Percentiles rank a stretch among this genome's conserved stretches.
These are phyloP conservation scores for Aphanomyces stellatus DNA, from an alignment of 352 stramenopile genomes.

Conservation along the genomic window DNA sequence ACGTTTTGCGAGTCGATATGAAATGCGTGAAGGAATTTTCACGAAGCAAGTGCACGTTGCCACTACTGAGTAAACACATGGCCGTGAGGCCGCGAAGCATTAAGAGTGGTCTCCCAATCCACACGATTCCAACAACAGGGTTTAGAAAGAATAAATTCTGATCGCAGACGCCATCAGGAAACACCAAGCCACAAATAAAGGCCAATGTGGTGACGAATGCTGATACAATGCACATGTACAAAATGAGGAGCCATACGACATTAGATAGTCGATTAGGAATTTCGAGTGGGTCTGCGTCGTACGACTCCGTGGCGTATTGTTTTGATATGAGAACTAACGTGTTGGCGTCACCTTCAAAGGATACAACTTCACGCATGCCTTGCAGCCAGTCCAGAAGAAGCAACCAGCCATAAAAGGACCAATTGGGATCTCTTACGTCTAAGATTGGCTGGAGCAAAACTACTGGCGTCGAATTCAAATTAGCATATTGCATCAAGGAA, in stretches of 20 bases:
- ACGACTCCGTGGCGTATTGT: background rate
- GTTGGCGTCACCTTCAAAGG: background rate
- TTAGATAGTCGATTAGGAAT: background rate
- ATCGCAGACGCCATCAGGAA: background rate
- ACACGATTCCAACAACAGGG: background rate
- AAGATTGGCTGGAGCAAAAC: background rate
- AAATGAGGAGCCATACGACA: background rate
- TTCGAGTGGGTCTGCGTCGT: background rate
- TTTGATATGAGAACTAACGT: background rate
- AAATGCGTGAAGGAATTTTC: background rate
- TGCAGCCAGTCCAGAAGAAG: background rate
- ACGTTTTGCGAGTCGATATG: background rate
- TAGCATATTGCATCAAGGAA: background rate
- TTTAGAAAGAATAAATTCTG: background rate
- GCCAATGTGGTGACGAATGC: background rate
- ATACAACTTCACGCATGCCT: background rate
- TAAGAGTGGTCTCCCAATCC: constrained; percentile 1
- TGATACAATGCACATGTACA: background rate
- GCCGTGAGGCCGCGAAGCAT: background rate
- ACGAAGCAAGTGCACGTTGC: background rate
- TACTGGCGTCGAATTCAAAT: background rate
- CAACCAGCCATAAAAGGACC: background rate
- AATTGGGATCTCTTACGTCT: background rate
- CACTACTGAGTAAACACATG: background rate
- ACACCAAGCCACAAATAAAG: background rate